Conservation (phyloP, 345 rosid species). For the Fremontodendron californicum region DNA sequence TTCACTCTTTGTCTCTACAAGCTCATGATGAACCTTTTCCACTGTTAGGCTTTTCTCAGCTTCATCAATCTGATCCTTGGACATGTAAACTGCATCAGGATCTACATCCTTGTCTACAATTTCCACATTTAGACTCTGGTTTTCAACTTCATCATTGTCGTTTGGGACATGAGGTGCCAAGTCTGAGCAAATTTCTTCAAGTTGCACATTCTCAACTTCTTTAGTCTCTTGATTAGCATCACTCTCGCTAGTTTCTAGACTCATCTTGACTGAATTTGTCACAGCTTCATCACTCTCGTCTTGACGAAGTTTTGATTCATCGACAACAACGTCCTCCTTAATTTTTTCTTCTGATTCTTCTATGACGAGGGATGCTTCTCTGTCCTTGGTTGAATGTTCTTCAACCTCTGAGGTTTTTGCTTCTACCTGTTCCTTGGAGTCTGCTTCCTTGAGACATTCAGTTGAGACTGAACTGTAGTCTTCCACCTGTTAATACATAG, state of each 20-base stretch:
- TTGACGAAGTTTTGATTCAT: not conserved
- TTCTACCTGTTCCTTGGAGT: constrained; percentile 3
- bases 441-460: constrained; percentile 15
- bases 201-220: not conserved
- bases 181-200: constrained; percentile 16
- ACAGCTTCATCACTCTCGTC: constrained; percentile 15
- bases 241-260: not conserved
- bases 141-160: constrained; percentile 4
- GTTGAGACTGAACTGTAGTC: not conserved
- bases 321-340: not conserved
- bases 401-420: not conserved
- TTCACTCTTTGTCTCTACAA: not conserved
- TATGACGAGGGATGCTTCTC: constrained; percentile 13
- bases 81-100: not conserved
- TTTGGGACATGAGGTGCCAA: constrained; percentile 16
- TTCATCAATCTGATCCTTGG: not conserved
- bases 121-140: not conserved
- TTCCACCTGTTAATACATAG: not conserved
- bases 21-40: not conserved
- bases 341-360: constrained; percentile 8
- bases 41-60: not conserved
- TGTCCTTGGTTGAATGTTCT: constrained; percentile 18
- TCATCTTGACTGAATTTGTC: not conserved
- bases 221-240: constrained; percentile 22
- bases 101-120: not conserved